phyloP scores from a whole-genome alignment of 2,329 filamentous ascomycete species.

The Sclerotinia subarctica region DNA sequence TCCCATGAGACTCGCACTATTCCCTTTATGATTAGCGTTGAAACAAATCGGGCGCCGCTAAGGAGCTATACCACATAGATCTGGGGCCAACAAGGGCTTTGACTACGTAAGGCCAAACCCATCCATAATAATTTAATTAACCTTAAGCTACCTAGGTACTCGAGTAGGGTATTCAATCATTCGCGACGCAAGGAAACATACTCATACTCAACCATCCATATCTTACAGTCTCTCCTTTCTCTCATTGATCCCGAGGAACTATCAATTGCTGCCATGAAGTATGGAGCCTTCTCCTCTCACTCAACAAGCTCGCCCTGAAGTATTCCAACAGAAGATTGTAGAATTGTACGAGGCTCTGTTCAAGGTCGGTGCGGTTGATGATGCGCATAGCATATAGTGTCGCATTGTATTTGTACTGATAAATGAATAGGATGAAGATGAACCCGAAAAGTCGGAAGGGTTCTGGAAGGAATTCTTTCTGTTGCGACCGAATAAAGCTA shows the following conservation, averaged over 20 bases:
- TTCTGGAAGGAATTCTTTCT: slow-evolving; percentile 98
- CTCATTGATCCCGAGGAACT: neutral
- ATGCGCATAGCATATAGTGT: slow-evolving; percentile 12
- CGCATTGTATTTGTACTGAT: slow-evolving; percentile 23
- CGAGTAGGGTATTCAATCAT: neutral
- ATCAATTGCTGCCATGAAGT: slow-evolving; percentile 33
- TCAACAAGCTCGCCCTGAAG: slow-evolving; percentile 83
- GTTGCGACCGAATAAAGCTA: slow-evolving; percentile 70
- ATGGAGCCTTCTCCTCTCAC: slow-evolving; percentile 94
- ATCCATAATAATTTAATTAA: slow-evolving; percentile 6
- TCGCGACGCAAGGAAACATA: slow-evolving; percentile 8
- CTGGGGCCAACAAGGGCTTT: slow-evolving; percentile 1
- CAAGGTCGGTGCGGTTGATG: slow-evolving; percentile 51
- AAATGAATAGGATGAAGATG: slow-evolving; percentile 56
- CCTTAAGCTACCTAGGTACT: too few species aligned
- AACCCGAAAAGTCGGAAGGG: slow-evolving; percentile 72
- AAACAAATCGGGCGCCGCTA: slow-evolving; percentile 7
- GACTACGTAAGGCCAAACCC: slow-evolving; percentile 4
- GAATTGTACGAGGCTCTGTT: slow-evolving; percentile 84
- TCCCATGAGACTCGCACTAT: neutral
- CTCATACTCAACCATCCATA: neutral
- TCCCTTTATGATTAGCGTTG: neutral
- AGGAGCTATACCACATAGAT: neutral
- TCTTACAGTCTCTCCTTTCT: neutral
- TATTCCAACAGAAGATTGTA: slow-evolving; percentile 92